Conservation (phyloP, 2,329 filamentous ascomycete species). For the Ophiocordyceps unilateralis region DNA sequence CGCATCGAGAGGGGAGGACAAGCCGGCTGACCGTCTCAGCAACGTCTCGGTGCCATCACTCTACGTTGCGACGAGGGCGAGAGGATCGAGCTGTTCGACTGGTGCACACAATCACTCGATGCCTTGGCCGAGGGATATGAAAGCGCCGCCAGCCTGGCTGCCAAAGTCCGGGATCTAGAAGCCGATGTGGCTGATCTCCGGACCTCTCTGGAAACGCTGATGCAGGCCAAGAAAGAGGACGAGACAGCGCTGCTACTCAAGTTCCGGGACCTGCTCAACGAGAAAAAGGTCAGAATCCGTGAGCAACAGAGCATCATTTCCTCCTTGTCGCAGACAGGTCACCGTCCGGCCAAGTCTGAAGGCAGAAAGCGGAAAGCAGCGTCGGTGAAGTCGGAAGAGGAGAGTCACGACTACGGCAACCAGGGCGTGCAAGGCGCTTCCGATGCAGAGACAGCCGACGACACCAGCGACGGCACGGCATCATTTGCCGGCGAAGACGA, state of each 20-base stretch:
- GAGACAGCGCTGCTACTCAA: slow-evolving; percentile 51
- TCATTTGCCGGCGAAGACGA: slow-evolving; percentile 26
- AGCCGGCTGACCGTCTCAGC: slow-evolving; percentile 23
- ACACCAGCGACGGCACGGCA: slow-evolving; percentile 21
- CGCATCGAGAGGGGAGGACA: background rate
- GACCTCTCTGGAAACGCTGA: slow-evolving; percentile 47
- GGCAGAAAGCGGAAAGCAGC: slow-evolving; percentile 30
- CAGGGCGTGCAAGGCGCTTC: slow-evolving; percentile 16
- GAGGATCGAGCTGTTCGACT: slow-evolving; percentile 49
- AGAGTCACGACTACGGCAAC: slow-evolving; percentile 25
- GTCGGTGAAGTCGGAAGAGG: slow-evolving; percentile 22
- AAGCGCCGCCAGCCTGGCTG: slow-evolving; percentile 23
- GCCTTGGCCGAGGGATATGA: slow-evolving; percentile 26
- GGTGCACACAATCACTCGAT: slow-evolving; percentile 44
- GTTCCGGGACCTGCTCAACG: slow-evolving; percentile 53
- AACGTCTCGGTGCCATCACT: slow-evolving; percentile 50
- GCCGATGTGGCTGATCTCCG: slow-evolving; percentile 39
- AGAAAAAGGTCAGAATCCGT: slow-evolving; percentile 66
- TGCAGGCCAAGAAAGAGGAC: slow-evolving; percentile 46
- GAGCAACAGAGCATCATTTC: slow-evolving; percentile 49
- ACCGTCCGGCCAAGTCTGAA: slow-evolving; percentile 19
- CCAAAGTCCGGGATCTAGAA: slow-evolving; percentile 30
- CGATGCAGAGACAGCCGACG: slow-evolving; percentile 22
- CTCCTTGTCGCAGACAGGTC: slow-evolving; percentile 19
- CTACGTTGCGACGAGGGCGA: slow-evolving; percentile 38